Base-by-base conservation (phyloP, 108 stramenopile species). In the Discostella stelligeroides region DNA sequence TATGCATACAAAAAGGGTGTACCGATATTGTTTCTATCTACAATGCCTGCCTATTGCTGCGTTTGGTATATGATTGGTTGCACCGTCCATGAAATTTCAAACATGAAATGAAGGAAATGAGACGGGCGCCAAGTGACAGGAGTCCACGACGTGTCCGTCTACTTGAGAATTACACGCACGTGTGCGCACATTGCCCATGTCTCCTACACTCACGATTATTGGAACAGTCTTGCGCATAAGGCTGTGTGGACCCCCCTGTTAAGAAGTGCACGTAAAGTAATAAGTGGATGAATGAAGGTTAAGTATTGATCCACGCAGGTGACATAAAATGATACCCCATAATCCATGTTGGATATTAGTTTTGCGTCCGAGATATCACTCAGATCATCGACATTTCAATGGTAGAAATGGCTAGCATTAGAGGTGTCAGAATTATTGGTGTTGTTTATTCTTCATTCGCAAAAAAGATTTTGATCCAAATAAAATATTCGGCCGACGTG, bases 221-320 rank as follows among this genome's bases (percentile, higher is more conserved):
- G n/a, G n/a, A n/a, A n/a, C n/a, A n/a, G n/a, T n/a, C n/a, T n/a
- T n/a, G n/a, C n/a, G n/a, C n/a, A n/a, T n/a, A n/a, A n/a, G n/a
- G n/a, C n/a, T n/a, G n/a, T n/a, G n/a, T n/a, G n/a, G n/a, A n/a
- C n/a, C n/a, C n/a, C n/a, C n/a, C n/a, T n/a, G n/a, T n/a, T n/a
- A n/a, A n/a, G n/a, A n/a, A n/a, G n/a, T n/a, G n/a, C n/a, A n/a
- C n/a, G n/a, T n/a, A n/a, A n/a, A n/a, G n/a, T n/a, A n/a, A n/a
- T n/a, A n/a, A 45, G 8, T 12, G 84, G 89, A 45, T 13, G n/a
- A n/a, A n/a, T n/a, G n/a, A n/a, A n/a, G 12, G 43, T 4, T 45
- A 13, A 45, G 9, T 45, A n/a, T 9, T n/a, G 43, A 45, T 2
- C 43, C 34, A 34, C 6, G n/a, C n/a, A n/a, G n/a, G n/a, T n/a